Evolutionary conservation across 805 yeast species (phyloP), one percentile per base, ranked within the genome.

Genomic region (Candida koratica): DNA sequence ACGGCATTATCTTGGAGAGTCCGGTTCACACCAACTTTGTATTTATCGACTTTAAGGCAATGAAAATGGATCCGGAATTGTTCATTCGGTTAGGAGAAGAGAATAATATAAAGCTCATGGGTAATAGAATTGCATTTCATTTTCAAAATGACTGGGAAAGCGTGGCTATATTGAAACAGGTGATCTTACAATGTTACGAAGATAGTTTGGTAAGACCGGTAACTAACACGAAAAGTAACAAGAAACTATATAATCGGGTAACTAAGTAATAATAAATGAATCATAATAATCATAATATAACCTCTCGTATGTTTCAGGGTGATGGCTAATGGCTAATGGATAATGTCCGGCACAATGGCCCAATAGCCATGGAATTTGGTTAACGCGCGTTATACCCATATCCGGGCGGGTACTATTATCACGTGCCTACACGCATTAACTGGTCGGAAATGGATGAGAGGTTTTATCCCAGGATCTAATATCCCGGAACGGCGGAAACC

Each of bases 1-100:
- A 76, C 32, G 81, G 79, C 8, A 73, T 84, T 38, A 58, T 66
- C 18, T 61, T 84, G 42, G 81, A 76, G 51, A 67, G 75, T n/a
- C 96, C 96, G 3, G 82, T 79, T 3, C 79, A 88, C 43, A 83
- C 96, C 9, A 87, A 81, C 55, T 86, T 89, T 58, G 88, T 89
- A 28, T 85, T 85, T 51, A 50, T 85, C 35, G 90, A 88, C 54
- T 59, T 77, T 39, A 51, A 46, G 41, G 58, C 57, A 25, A 74
- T 73, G 45, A 65, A 65, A 34, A 73, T 87, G 58, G 75, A 81
- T 52, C 77, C 80, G 17, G 71, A 60, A 13, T 65, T 67, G 19
- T 60, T 85, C 39, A 68, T 67, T 17, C 69, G 71, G 46, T 60
- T 71, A 41, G 86, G 81, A 41, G 56, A 65, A 28, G 75, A 82